Evolutionary conservation across 2,329 filamentous ascomycete species (phyloP).

Genomic region (Cadophora malorum): DNA sequence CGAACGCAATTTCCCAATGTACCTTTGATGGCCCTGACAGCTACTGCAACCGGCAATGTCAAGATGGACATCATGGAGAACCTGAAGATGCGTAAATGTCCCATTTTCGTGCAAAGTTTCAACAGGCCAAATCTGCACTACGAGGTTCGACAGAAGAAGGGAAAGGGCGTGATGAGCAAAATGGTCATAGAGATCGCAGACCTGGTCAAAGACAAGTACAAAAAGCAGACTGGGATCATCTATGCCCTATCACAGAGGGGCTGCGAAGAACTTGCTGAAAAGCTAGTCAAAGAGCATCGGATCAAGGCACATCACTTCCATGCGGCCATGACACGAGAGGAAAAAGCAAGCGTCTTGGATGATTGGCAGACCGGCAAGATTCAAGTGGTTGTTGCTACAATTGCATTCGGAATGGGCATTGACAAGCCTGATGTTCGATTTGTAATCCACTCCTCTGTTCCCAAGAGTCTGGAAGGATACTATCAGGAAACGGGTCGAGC

Average conservation of each 20-base stretch:
- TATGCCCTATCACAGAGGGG: conserved; percentile 88
- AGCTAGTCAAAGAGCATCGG: conserved; percentile 63
- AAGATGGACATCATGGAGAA: conserved; percentile 92
- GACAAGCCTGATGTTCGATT: conserved; percentile 97
- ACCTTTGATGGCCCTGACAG: conserved; percentile 93
- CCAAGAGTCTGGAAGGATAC: conserved; percentile 96
- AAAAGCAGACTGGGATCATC: conserved; percentile 82
- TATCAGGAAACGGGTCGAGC: conserved; percentile 98
- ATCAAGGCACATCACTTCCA: conserved; percentile 88
- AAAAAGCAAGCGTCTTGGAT: conserved; percentile 75
- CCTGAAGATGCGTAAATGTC: conserved; percentile 77
- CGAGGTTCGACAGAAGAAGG: conserved; percentile 77
- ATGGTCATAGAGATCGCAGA: conserved; percentile 60
- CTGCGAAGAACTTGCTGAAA: conserved; percentile 79
- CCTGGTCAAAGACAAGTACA: conserved; percentile 74
- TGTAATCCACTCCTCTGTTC: conserved; percentile 90
- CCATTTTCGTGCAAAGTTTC: conserved; percentile 90
- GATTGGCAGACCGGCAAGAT: conserved; percentile 81
- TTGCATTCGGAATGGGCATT: conserved; percentile 99
- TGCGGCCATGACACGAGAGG: conserved; percentile 72
- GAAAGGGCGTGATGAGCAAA: conserved; percentile 60
- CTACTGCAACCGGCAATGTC: conserved; percentile 92
- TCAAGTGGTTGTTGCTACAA: conserved; percentile 95
- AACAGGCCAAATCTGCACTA: conserved; percentile 96
- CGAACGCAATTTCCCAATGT: conserved; percentile 76